Conservation (phyloP, 2,329 filamentous ascomycete genomes). For the Chrysoporthe puriensis region DNA sequence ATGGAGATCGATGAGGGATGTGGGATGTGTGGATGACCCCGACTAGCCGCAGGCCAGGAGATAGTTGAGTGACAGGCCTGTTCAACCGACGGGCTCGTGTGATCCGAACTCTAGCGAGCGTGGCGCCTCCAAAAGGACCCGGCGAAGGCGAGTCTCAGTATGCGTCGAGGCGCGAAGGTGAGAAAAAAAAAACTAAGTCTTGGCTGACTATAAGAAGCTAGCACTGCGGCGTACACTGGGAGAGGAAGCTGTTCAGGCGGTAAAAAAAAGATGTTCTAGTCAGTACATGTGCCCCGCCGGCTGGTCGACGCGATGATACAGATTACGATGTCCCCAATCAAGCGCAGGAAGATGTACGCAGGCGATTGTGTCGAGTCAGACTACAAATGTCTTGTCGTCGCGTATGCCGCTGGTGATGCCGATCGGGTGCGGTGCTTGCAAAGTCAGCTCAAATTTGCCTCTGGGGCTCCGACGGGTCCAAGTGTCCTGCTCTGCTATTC, state of each 20-base stretch:
- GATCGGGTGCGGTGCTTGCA: neutral
- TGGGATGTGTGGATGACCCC: slow-evolving; percentile 4
- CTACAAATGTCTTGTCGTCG: neutral
- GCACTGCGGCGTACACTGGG: neutral
- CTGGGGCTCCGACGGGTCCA: slow-evolving; percentile 2
- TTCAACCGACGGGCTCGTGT: neutral
- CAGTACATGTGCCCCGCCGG: neutral
- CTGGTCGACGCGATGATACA: neutral
- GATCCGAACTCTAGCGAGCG: neutral
- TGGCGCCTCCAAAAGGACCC: neutral
- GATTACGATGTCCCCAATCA: neutral
- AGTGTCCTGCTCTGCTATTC: slow-evolving; percentile 2
- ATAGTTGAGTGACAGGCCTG: neutral
- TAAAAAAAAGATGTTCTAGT: neutral
- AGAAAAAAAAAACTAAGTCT: neutral
- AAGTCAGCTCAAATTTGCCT: slow-evolving; percentile 2
- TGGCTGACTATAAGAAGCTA: neutral
- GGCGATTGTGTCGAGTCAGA: neutral
- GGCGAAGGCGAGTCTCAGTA: neutral
- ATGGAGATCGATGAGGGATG: neutral
- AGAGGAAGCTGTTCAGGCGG: slow-evolving; percentile 1
- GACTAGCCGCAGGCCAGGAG: neutral
- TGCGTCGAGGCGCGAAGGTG: neutral
- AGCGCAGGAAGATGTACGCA: neutral
- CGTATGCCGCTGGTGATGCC: neutral